Percentiles rank a stretch among this genome's conserved stretches.
These are phyloP conservation scores for Cerrena zonata DNA, from an alignment of 1,284 basidiomycete species.

Conservation along the genomic window DNA sequence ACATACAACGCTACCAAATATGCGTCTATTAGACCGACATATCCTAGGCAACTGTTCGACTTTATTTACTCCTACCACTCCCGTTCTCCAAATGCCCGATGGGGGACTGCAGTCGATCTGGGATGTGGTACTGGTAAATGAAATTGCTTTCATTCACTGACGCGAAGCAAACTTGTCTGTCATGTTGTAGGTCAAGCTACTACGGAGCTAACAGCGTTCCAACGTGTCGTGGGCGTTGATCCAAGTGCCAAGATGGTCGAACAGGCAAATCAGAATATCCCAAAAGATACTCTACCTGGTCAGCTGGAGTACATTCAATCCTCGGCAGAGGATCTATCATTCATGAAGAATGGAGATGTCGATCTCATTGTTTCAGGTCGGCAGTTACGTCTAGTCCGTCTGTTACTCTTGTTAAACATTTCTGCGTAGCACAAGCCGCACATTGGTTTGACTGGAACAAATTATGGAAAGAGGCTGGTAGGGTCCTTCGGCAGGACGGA, in stretches of 20 bases:
- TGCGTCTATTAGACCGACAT: constrained; percentile 60
- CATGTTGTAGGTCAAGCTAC: constrained; percentile 62
- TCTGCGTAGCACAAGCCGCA: constrained; percentile 63
- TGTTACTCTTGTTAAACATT: neutral
- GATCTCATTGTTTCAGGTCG: constrained; percentile 74
- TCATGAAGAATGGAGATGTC: constrained; percentile 50
- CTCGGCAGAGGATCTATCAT: constrained; percentile 51
- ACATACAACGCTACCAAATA: constrained; percentile 63
- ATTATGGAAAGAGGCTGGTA: constrained; percentile 65
- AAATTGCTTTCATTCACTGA: neutral
- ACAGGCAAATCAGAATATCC: constrained; percentile 44
- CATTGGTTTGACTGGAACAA: constrained; percentile 82
- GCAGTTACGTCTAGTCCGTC: constrained; percentile 11
- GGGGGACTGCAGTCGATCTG: constrained; percentile 63
- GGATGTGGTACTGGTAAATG: constrained; percentile 77
- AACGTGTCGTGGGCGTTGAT: constrained; percentile 64
- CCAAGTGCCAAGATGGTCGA: constrained; percentile 71
- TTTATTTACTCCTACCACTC: constrained; percentile 56
- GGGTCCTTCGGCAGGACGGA: constrained; percentile 63
- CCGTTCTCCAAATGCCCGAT: constrained; percentile 33
- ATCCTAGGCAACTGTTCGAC: constrained; percentile 59
- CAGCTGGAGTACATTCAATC: constrained; percentile 46
- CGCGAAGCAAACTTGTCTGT: neutral
- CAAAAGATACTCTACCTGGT: constrained; percentile 13
- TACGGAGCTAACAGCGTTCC: constrained; percentile 55